Base-by-base conservation (phyloP, 352 stramenopile genomes). In the Aphanomyces cochlioides region DNA sequence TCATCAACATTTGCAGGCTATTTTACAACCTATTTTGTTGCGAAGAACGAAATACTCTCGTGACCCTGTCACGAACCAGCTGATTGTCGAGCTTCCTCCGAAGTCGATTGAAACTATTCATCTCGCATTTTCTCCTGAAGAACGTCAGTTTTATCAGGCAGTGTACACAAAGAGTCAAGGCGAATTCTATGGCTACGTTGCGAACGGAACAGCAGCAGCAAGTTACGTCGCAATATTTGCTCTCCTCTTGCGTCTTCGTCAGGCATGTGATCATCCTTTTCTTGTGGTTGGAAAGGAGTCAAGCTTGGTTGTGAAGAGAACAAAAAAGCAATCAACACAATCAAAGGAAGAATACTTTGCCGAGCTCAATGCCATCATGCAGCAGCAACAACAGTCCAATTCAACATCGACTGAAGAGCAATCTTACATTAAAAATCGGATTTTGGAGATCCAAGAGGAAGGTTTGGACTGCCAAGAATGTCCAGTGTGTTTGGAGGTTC, bases 171-270 rank as follows among this genome's bases (percentile, higher is more conserved):
- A 87, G 63, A 96, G 86, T 70, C 79, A 85, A n/a, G 86, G 82
- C 39, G 84, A 95, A 74, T 97, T 97, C 72, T 91, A 95, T 48
- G 89, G 89, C 0, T 96, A 89, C 61, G 85, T 96, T 15, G 78
- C 88, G 0, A 89, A 79, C 38, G 90, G 90, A 19, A 77, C 82
- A 19, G 81, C 79, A 10, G 89, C 78, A 56, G 81, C 78, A 17
- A 96, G 85, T 66, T 97, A 97, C 67, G 80, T 94, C 5, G 87
- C 83, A 15, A 97, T 97, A 67, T 93, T 97, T 40, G 86, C 89
- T 19, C 75, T 97, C 34, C 73, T 97, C 54, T 63, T 96, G 54
- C 82, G 89, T 1, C 79, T 97, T 5, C 87, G 90, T 7, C 90
- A 97, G 77, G 90, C 90, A 13, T 97, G 90, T 53, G 78, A 97